Conservation (phyloP, 2,329 filamentous ascomycete species). For the Penicillium sp. region DNA sequence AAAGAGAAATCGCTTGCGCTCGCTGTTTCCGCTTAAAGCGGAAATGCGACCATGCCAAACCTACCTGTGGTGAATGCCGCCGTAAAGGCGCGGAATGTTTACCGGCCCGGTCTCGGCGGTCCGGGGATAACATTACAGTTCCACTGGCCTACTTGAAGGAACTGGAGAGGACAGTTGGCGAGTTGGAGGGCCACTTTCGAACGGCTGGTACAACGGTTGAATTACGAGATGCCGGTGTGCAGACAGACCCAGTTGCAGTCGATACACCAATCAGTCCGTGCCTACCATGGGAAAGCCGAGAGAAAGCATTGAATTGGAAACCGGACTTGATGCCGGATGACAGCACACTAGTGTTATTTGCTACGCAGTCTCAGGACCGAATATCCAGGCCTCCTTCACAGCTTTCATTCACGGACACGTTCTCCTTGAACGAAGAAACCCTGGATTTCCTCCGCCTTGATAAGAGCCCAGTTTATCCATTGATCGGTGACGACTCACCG, state of each 20-base stretch:
- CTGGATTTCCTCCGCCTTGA: conserved; percentile 19
- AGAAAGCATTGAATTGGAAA: background rate
- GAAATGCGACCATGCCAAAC: conserved; percentile 30
- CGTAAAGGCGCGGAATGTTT: conserved; percentile 30
- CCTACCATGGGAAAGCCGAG: background rate
- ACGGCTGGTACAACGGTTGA: background rate
- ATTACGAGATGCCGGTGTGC: conserved; percentile 22
- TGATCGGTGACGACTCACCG: conserved; percentile 9
- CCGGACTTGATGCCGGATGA: background rate
- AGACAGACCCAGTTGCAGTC: conserved; percentile 18
- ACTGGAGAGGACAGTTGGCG: conserved; percentile 23
- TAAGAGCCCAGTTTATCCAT: conserved; percentile 6
- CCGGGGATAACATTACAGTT: conserved; percentile 26
- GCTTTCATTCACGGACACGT: conserved; percentile 6
- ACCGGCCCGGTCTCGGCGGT: conserved; percentile 23
- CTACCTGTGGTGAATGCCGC: conserved; percentile 29
- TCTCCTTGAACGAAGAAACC: conserved; percentile 9
- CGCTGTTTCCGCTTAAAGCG: conserved; percentile 31
- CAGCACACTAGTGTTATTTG: conserved; percentile 1
- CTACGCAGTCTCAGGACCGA: conserved; percentile 1
- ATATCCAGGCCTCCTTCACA: background rate
- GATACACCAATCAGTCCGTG: background rate
- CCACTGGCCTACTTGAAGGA: conserved; percentile 26
- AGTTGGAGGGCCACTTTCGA: conserved; percentile 13
- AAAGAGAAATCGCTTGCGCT: conserved; percentile 27